Evolutionary conservation across 768 basidiomycete genomes (phyloP).

Genomic region (Mycena vulgaris): DNA sequence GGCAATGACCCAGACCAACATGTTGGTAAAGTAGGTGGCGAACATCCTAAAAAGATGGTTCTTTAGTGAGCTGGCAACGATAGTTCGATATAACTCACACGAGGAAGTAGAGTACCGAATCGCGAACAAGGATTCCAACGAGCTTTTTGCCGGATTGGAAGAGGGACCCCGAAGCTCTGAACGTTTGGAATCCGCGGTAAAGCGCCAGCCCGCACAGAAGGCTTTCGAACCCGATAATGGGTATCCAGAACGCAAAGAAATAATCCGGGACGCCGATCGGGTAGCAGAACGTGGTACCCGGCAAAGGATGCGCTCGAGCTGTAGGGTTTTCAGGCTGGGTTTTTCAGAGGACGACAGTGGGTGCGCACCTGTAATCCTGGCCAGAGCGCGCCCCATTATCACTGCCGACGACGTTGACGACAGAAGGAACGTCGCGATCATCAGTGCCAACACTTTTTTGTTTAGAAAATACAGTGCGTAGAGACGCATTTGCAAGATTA

Average conservation of each 20-base stretch:
- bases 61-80: background rate
- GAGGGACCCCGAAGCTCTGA: slow-evolving; percentile 51
- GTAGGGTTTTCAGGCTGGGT: background rate
- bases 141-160: slow-evolving; percentile 62
- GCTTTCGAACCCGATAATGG: slow-evolving; percentile 68
- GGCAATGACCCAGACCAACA: slow-evolving; percentile 58
- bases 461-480: slow-evolving; percentile 73
- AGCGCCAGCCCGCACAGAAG: slow-evolving; percentile 67
- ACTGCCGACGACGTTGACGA: slow-evolving; percentile 58
- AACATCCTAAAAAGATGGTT: slow-evolving; percentile 59
- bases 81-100: slow-evolving; percentile 56
- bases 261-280: slow-evolving; percentile 54
- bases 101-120: slow-evolving; percentile 71
- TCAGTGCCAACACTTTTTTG: slow-evolving; percentile 64
- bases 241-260: slow-evolving; percentile 75
- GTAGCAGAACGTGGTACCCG: slow-evolving; percentile 57
- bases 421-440: slow-evolving; percentile 58
- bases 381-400: slow-evolving; percentile 64
- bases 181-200: slow-evolving; percentile 64
- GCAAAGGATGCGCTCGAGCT: slow-evolving; percentile 36
- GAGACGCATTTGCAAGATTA: slow-evolving; percentile 74
- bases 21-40: slow-evolving; percentile 67
- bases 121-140: slow-evolving; percentile 66
- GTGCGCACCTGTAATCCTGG: slow-evolving; percentile 58
- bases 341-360: background rate